Conservation (phyloP, 176 grass and related monocot species). For the Hordeum marinum region DNA sequence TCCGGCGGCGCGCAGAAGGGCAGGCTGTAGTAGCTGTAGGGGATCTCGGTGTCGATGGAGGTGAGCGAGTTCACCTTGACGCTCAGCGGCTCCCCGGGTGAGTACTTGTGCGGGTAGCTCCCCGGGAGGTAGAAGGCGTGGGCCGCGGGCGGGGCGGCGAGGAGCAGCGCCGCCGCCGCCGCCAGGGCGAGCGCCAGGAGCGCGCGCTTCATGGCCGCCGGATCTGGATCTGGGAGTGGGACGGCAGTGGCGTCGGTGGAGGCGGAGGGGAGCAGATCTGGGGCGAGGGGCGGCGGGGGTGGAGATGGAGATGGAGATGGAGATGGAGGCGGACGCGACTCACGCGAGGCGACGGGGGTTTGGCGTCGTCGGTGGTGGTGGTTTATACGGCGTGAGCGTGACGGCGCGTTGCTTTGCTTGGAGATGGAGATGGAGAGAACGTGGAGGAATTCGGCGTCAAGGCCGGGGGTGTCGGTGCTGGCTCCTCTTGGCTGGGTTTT, state of each 20-base stretch:
- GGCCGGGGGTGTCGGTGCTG: not conserved
- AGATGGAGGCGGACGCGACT: not conserved
- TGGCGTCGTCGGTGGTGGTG: not conserved
- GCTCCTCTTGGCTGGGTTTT: not conserved
- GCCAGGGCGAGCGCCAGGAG: not conserved
- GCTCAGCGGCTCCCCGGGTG: slow-evolving; percentile 23
- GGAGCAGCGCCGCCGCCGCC: not conserved
- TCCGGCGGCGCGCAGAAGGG: slow-evolving; percentile 59
- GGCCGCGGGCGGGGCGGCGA: not conserved
- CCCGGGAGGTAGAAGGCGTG: slow-evolving; percentile 64
- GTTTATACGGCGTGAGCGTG: slow-evolving; percentile 5
- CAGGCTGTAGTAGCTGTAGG: slow-evolving; percentile 76
- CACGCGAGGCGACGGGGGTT: slow-evolving; percentile 7
- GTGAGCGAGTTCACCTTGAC: slow-evolving; percentile 87
- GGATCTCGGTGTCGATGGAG: slow-evolving; percentile 81
- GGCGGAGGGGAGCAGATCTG: not conserved
- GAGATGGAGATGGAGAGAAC: not conserved
- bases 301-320: no score
- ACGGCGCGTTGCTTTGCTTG: not conserved
- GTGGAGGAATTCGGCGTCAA: not conserved
- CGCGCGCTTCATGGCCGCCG: not conserved
- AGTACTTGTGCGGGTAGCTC: slow-evolving; percentile 81
- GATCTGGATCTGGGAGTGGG: slow-evolving; percentile 33
- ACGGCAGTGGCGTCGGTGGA: not conserved
- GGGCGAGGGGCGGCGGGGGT: not conserved